phyloP scores from a whole-genome alignment of 1,284 basidiomycete genomes.

The Ustilago crameri region DNA sequence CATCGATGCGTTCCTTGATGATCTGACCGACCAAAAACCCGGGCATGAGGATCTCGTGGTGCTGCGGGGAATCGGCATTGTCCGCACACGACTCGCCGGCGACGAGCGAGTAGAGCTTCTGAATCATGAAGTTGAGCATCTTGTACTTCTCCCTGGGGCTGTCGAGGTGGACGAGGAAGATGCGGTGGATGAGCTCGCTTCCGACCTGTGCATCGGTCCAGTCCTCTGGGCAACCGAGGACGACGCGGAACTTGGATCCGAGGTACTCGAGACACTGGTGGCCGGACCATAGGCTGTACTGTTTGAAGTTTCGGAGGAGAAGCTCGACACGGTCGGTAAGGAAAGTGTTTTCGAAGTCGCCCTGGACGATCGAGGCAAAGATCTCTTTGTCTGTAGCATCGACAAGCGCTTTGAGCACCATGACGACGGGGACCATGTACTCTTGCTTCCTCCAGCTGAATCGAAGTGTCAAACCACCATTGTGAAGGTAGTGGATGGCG shows the following conservation, averaged over 20 bases:
- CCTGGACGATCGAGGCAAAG: conserved; percentile 96
- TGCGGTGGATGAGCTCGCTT: conserved; percentile 82
- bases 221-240: conserved; percentile 90
- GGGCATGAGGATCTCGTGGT: conserved; percentile 96
- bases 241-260: conserved; percentile 97
- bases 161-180: conserved; percentile 90
- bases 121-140: conserved; percentile 97
- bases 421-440: conserved; percentile 97
- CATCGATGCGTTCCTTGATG: conserved; percentile 96
- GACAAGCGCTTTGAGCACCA: conserved; percentile 94
- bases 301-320: conserved; percentile 91
- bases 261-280: conserved; percentile 93
- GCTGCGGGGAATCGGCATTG: conserved; percentile 98
- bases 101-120: conserved; percentile 92
- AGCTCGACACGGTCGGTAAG: conserved; percentile 96
- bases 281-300: conserved; percentile 85
- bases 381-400: conserved; percentile 93
- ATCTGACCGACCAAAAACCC: conserved; percentile 95
- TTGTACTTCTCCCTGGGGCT: conserved; percentile 94
- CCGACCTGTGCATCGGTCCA: conserved; percentile 88
- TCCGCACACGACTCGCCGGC: conserved; percentile 91
- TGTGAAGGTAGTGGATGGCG: conserved; percentile 94
- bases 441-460: conserved; percentile 99
- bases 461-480: conserved; percentile 92
- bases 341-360: conserved; percentile 97